phyloP scores from a whole-genome alignment of 129 eudicot genomes.

The Gnaphalium uliginosum region DNA sequence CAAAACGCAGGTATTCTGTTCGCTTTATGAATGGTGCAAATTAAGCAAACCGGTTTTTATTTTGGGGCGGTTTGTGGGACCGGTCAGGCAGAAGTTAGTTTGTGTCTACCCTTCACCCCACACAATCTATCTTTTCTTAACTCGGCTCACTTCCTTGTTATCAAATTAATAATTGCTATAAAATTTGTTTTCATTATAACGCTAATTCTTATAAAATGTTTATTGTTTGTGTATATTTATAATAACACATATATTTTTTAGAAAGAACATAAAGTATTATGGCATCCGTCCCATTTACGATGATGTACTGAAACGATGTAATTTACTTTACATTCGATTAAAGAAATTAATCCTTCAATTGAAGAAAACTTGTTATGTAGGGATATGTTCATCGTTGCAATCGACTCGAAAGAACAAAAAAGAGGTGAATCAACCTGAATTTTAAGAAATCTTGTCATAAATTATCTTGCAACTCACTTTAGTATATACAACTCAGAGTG shows the following conservation, averaged over 20 bases:
- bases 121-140: not conserved
- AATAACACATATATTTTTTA: not conserved
- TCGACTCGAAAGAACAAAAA: not conserved
- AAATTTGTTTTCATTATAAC: too few relatives aligned
- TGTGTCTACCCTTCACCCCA: not conserved
- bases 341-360: not conserved
- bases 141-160: too few relatives aligned
- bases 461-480: slow-evolving; percentile 11
- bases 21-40: not conserved
- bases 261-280: not conserved
- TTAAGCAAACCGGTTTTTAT: not conserved
- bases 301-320: not conserved
- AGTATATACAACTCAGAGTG: slow-evolving; percentile 25
- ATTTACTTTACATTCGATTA: not conserved
- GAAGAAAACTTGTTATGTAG: not conserved
- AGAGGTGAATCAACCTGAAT: not conserved
- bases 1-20: not conserved
- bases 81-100: not conserved
- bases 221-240: too few relatives aligned
- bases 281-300: too few relatives aligned
- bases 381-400: not conserved
- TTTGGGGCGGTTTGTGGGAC: slow-evolving; percentile 11
- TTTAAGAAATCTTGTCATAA: not conserved
- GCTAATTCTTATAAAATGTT: not conserved
- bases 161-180: too few relatives aligned